Conservation (phyloP, 352 stramenopile genomes). For the Peronospora belbahrii region DNA sequence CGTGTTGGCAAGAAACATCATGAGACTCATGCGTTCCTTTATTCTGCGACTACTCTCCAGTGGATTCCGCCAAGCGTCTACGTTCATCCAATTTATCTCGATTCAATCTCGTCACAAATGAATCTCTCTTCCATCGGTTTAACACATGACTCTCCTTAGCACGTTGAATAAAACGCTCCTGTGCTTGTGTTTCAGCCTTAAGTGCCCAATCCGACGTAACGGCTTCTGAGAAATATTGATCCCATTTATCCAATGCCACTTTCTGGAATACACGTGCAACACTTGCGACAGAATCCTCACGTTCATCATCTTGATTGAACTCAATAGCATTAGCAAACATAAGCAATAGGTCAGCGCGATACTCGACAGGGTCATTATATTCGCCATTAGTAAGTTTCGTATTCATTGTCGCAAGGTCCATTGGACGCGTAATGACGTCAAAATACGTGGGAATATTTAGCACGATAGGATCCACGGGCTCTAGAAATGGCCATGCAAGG, state of each 20-base stretch:
- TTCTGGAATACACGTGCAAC: constrained; percentile 57
- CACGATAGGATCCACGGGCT: constrained; percentile 91
- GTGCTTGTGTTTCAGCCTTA: constrained; percentile 42
- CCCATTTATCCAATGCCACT: constrained; percentile 41
- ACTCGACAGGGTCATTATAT: constrained; percentile 50
- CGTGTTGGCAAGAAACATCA: too few species aligned
- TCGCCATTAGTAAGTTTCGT: constrained; percentile 52
- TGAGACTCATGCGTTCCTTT: too few species aligned
- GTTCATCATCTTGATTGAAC: constrained; percentile 79
- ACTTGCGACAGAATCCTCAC: constrained; percentile 64
- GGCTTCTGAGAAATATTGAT: constrained; percentile 55
- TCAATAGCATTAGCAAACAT: constrained; percentile 84
- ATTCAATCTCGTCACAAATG: constrained; percentile 76
- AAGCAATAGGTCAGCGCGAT: constrained; percentile 64
- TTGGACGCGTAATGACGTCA: constrained; percentile 91
- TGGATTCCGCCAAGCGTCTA: constrained; percentile 15
- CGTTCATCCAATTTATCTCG: constrained; percentile 66
- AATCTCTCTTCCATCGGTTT: constrained; percentile 63
- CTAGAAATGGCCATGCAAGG: constrained; percentile 84
- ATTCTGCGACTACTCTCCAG: not conserved
- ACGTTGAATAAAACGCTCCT: constrained; percentile 43
- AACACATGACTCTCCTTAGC: constrained; percentile 43
- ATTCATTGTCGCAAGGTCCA: constrained; percentile 95
- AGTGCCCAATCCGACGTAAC: constrained; percentile 56
- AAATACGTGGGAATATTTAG: constrained; percentile 92